Percentiles rank a stretch among this genome's conserved stretches.
phyloP scores from a whole-genome alignment of 208 protist species.

The Acanthamoeba divionensis region DNA sequence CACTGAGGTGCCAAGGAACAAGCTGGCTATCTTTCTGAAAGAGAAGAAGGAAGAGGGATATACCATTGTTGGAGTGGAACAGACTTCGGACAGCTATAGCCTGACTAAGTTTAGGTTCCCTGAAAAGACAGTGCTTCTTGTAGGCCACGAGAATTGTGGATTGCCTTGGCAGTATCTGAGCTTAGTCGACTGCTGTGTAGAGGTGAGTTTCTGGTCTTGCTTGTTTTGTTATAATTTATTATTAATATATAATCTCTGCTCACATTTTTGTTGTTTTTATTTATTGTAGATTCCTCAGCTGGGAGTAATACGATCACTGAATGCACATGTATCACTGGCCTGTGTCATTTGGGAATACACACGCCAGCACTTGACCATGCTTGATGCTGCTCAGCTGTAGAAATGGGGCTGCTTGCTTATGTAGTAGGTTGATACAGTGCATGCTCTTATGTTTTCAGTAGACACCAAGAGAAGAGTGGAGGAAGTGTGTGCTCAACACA shows the following conservation, averaged over 20 bases:
- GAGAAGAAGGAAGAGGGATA: slow-evolving; percentile 48
- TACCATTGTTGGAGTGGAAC: slow-evolving; percentile 21
- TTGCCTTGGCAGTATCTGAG: background rate
- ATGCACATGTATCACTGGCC: slow-evolving; percentile 29
- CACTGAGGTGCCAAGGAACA: background rate
- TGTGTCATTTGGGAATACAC: slow-evolving; percentile 46
- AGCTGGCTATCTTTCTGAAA: background rate
- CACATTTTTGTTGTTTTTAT: no score
- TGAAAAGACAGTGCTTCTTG: slow-evolving; percentile 26
- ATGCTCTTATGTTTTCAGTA: no score
- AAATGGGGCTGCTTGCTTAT: no score
- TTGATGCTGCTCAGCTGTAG: no score
- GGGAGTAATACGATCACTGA: slow-evolving; percentile 31
- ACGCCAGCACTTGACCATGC: no score
- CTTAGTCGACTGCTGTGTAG: background rate
- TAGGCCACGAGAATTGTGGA: slow-evolving; percentile 40
- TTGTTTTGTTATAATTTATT: background rate
- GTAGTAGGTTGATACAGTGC: no score
- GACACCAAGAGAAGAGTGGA: no score
- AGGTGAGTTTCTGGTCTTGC: background rate
- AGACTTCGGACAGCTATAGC: background rate
- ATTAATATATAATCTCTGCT: background rate
- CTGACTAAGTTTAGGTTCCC: background rate
- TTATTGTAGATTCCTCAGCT: slow-evolving; percentile 26
- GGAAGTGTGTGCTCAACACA: no score